Base-by-base conservation (phyloP, 176 grass and related monocot species). In the Themeda triandra region DNA sequence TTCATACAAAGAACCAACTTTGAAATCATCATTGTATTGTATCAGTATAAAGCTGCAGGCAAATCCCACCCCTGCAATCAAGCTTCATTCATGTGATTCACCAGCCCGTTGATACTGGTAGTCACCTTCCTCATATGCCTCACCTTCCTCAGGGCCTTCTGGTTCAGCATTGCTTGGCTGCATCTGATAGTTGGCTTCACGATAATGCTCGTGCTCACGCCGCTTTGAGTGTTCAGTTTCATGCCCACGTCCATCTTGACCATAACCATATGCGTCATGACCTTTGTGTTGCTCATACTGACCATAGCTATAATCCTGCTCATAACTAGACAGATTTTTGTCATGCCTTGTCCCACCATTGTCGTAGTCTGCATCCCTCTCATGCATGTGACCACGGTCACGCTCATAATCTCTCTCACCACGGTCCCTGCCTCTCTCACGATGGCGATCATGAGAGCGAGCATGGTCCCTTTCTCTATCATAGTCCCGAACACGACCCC, bases 61-160 rank as follows among this genome's bases (percentile, higher is more conserved):
- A 69, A 25, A 74, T 75, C 71, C 79, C 73, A 83, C 30, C 40
- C 3, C 31, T 18, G 10, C 46, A 29, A 36, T 78, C 56, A 86
- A 78, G 42, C 66, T 44, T 92, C 83, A 51, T 80, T 90, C 51
- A 48, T 83, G 25, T 83, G 75, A 49, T 29, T 90, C 90, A 44
- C 83, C 85, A 75, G 54, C 56, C 35, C 60, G 83, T 24, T 85
- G 82, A 86, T 93, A 88, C 68, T 77, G 91, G 81, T 95, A 95
- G 70, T 95, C 91, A n/a, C 89, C 91, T 76, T 95, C 96, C 66
- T 95, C 96, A 1, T 86, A 91, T 42, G 96, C 96, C 86, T 98
- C 96, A 0, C 96, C 96, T 84, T 94, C 96, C 73, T 98, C 96
- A 46, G 88, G 96, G 49, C 87, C 86, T 69, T 95, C 96, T 77